Base-by-base conservation (phyloP, 2,329 filamentous ascomycete genomes). In the Fusarium gaditjirri region DNA sequence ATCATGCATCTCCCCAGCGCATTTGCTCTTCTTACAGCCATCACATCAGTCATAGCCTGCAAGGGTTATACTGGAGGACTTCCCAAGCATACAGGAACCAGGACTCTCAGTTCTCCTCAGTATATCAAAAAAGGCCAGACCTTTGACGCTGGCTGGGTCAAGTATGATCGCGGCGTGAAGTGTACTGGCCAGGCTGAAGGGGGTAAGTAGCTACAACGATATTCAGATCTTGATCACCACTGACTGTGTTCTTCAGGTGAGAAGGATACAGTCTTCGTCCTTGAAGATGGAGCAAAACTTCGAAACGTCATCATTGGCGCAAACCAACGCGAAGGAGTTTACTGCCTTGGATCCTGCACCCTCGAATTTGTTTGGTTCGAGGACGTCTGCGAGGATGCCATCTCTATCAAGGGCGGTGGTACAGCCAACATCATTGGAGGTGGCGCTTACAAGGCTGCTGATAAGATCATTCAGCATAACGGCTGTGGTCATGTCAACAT, bases 301-400 rank as follows among this genome's bases (percentile, higher is more conserved):
- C 79, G 77, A 52, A 86, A 86, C 65, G 84, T 83, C 27, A 83
- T 86, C 61, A 86, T 86, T 23, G 84, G 84, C 36, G 76, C 78
- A 31, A 78, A 84, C 73, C 83, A 86, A 62, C 77, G 76, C n/a
- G 84, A 86, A 73, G 84, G 84, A 33, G 79, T 86, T 8, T 83
- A 86, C 78, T 86, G 84, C 75, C 70, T 80, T 39, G 84, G 84
- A 6, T 52, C 78, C 3, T 85, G 84, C 73, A 84, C 75, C 5
- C 73, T 85, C 13, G 78, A 83, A 70, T 84, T 82, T n/a, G 85
- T 86, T 44, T 87, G 85, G 85, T 87, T 85, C 65, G 81, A 83
- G 58, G 81, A 84, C 33, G 84, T 86, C 52, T 85, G 84, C 65
- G 84, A 85, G 61, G 75, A 77, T 19, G 70, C 70, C 11, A 73